Evolutionary conservation across 192 early-diverging fungal species (phyloP), one percentile per base, ranked within the genome.

Genomic region (Backusella mclennaniae): DNA sequence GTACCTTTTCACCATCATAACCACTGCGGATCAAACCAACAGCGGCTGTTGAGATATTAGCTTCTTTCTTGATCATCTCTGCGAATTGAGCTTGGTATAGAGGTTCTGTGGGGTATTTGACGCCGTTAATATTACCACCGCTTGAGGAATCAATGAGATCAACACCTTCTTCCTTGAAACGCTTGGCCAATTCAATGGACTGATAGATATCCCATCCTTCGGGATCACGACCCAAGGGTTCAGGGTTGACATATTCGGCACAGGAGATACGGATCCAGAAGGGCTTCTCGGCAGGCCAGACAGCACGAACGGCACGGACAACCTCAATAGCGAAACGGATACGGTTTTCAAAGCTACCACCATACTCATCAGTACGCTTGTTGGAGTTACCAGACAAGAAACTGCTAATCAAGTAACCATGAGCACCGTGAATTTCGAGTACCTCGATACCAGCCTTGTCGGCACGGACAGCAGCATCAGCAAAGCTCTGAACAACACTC

Each of bases 331-430:
- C 73, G 73, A 97, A 91, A 0, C 94, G 90, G 12, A 85, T 84
- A 75, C 96, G 91, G 85, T 98, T 97, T 73, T 96, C 94, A 53
- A 96, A 91, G 1, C 90, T 90, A 0, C 97, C 96, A 39, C 97
- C 97, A 78, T 96, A 99, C 66, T 92, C 71, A 80, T 99, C 97
- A 0, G 94, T 96, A 73, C 97, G 92, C 33, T 89, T 71, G 85
- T 99, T 98, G 66, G 91, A 86, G 26, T 93, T 69, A 4, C 93
- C 92, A 26, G 91, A 93, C n/a, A 96, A 74, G 77, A 97, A 97
- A 78, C 91, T 84, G 82, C 91, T 84, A 68, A 95, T 77, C 67
- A 99, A 82, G 81, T 97, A 99, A 6, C 75, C 97, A 82, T 98
- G 95, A 1, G 97, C 96, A 68, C 85, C 90, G 67, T 97, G 75